Percentiles rank a stretch among this genome's conserved stretches.
phyloP scores from a whole-genome alignment of 768 basidiomycete species.

The Terana coerulea region DNA sequence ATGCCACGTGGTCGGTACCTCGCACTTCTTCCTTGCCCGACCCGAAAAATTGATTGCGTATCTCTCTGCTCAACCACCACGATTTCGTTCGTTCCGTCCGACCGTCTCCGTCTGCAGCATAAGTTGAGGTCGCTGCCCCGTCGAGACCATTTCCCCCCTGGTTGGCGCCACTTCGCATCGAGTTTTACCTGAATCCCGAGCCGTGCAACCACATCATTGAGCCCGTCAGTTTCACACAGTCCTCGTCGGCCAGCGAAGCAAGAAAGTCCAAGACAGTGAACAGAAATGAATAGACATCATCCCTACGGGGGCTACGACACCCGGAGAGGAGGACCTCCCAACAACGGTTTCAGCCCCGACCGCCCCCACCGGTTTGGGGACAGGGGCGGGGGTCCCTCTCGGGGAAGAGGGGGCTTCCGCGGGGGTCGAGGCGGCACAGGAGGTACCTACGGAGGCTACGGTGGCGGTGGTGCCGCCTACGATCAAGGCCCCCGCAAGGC shows the following conservation, averaged over 20 bases:
- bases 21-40: background rate
- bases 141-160: slow-evolving; percentile 1
- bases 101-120: slow-evolving; percentile 24
- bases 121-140: slow-evolving; percentile 14
- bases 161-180: slow-evolving; percentile 1
- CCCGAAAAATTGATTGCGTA: slow-evolving; percentile 11
- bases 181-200: background rate
- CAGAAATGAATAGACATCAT: slow-evolving; percentile 82
- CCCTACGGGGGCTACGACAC: slow-evolving; percentile 73
- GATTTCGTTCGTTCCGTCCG: slow-evolving; percentile 20
- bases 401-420: slow-evolving; percentile 42
- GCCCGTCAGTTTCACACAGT: background rate
- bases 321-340: slow-evolving; percentile 59
- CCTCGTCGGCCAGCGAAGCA: background rate
- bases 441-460: slow-evolving; percentile 46
- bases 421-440: slow-evolving; percentile 35
- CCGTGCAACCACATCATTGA: slow-evolving; percentile 9
- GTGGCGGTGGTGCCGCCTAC: slow-evolving; percentile 50
- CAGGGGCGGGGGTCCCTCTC: slow-evolving; percentile 47
- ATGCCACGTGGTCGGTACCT: slow-evolving; percentile 3
- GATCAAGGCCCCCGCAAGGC: slow-evolving; percentile 64
- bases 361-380: slow-evolving; percentile 59
- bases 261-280: slow-evolving; percentile 1
- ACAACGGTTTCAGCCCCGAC: slow-evolving; percentile 67
- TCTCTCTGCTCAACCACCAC: slow-evolving; percentile 13